Evolutionary conservation across 2,329 filamentous ascomycete species (phyloP).

Genomic region (Aureobasidium sp.): DNA sequence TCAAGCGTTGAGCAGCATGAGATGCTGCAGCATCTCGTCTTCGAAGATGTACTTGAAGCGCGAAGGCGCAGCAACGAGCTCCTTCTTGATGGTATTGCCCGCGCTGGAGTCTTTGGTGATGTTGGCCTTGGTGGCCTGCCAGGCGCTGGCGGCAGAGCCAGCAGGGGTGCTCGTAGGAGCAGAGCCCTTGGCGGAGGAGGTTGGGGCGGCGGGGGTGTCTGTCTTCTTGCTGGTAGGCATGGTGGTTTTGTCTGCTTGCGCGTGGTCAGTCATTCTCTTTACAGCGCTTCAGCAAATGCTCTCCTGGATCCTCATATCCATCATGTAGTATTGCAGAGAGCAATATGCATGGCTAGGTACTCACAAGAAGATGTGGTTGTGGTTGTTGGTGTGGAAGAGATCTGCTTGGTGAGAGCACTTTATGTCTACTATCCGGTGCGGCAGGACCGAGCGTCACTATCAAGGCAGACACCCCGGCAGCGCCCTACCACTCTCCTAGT

Average conservation of each 20-base stretch:
- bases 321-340: not conserved
- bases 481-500: not conserved
- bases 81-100: not conserved
- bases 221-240: not conserved
- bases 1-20: slow-evolving; percentile 4
- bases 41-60: not conserved
- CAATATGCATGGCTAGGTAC: not conserved
- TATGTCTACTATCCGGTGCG: not conserved
- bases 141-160: not conserved
- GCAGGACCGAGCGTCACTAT: not conserved
- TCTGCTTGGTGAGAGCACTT: not conserved
- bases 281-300: not conserved
- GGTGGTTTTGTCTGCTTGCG: not conserved
- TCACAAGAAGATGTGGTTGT: not conserved
- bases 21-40: slow-evolving; percentile 7
- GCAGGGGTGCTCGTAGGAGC: not conserved
- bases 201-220: not conserved
- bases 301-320: too few relatives aligned
- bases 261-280: not conserved
- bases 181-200: not conserved
- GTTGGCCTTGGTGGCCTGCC: not conserved
- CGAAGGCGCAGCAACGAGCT: not conserved
- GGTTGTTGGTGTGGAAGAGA: not conserved
- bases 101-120: not conserved
- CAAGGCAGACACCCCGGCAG: not conserved